These are phyloP conservation scores for Monosporozyma aerobia DNA, from an alignment of 805 yeast genomes.

Conservation along the genomic window DNA sequence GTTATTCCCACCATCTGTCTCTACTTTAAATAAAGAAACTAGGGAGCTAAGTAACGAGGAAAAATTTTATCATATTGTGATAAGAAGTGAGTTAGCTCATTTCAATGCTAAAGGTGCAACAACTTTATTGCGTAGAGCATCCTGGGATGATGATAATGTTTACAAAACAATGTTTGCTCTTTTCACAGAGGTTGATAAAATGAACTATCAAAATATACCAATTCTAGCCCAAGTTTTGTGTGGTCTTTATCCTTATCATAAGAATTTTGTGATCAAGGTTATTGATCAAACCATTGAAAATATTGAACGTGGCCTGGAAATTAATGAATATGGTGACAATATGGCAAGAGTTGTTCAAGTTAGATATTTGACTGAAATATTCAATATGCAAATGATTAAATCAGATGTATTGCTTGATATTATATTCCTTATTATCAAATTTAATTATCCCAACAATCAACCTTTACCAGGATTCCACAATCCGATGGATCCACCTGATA, in stretches of 20 bases:
- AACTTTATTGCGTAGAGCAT: constrained; percentile 35
- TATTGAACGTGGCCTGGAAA: constrained; percentile 57
- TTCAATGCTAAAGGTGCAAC: constrained; percentile 31
- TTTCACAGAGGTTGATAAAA: constrained; percentile 51
- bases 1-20: constrained; percentile 46
- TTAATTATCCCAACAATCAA: constrained; percentile 53
- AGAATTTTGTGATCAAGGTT: constrained; percentile 36
- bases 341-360: constrained; percentile 54
- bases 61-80: constrained; percentile 39
- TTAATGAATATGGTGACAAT: constrained; percentile 48
- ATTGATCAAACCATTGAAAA: constrained; percentile 59
- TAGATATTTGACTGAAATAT: constrained; percentile 50
- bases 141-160: constrained; percentile 37
- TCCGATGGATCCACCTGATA: constrained; percentile 52
- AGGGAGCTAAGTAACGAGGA: constrained; percentile 36
- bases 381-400: constrained; percentile 39
- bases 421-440: constrained; percentile 47
- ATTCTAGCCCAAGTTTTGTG: constrained; percentile 41
- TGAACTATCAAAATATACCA: constrained; percentile 48
- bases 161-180: constrained; percentile 29
- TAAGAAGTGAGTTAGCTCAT: constrained; percentile 42
- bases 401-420: constrained; percentile 41
- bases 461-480: constrained; percentile 39
- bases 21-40: constrained; percentile 23
- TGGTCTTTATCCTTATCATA: constrained; percentile 28